Conservation (phyloP, 78 protist genomes). For the Salpingoeca rosetta region DNA sequence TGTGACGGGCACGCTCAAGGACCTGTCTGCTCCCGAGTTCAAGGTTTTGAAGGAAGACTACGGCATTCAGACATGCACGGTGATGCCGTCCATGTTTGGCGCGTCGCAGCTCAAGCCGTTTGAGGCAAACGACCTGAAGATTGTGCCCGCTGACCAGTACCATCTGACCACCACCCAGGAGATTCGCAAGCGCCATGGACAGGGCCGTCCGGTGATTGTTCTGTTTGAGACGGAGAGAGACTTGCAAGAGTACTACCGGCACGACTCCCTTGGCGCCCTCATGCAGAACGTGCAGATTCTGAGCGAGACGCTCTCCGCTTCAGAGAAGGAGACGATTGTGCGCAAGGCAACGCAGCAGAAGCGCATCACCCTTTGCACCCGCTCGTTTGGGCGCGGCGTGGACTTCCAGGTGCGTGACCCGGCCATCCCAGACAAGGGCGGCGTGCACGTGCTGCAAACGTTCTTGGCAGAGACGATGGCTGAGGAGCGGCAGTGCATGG, state of each 20-base stretch:
- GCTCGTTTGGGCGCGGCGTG: conserved; percentile 10
- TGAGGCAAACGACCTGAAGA: not conserved
- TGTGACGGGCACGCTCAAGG: not conserved
- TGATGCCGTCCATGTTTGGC: conserved; percentile 9
- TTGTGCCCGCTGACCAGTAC: not conserved
- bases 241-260: no score
- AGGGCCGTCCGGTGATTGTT: conserved; percentile 6
- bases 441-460: conserved; percentile 18
- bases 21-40: not conserved
- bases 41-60: not conserved
- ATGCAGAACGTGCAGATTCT: not conserved
- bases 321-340: no score
- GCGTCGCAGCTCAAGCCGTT: not conserved
- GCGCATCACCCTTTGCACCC: not conserved
- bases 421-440: not conserved
- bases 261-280: not conserved
- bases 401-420: conserved; percentile 10
- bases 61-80: not conserved
- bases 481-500: conserved; percentile 27
- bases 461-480: not conserved
- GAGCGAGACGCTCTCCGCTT: no score
- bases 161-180: not conserved
- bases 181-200: not conserved
- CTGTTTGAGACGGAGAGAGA: not conserved
- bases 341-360: not conserved